Conservation (phyloP, 192 early-diverging fungal genomes). For the Backusella mclennaniae region DNA sequence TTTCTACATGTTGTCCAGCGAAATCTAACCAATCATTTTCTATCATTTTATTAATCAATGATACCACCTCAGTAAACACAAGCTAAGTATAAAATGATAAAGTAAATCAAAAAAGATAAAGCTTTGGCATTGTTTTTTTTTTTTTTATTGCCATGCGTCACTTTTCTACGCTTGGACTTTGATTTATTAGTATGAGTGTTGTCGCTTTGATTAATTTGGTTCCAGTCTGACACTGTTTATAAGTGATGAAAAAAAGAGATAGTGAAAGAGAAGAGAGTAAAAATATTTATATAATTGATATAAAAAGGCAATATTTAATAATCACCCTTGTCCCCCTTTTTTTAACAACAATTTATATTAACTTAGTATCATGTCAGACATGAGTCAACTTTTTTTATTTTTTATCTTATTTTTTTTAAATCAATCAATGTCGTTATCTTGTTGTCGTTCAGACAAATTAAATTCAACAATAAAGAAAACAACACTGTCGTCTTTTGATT, state of each 20-base stretch:
- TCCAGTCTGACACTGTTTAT: background rate
- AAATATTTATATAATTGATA: background rate
- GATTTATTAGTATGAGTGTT: background rate
- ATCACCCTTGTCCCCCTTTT: background rate
- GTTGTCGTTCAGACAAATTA: slow-evolving; percentile 24
- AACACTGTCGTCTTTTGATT: slow-evolving; percentile 53
- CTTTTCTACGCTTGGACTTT: background rate
- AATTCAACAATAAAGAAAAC: slow-evolving; percentile 76
- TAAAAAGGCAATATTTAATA: background rate
- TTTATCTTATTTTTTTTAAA: background rate
- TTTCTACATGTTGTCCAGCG: no score
- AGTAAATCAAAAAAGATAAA: background rate
- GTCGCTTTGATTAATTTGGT: background rate
- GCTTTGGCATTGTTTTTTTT: background rate
- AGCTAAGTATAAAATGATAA: slow-evolving; percentile 47
- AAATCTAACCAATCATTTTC: no score
- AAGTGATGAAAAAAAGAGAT: background rate
- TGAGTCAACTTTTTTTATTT: background rate
- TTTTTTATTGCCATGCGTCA: slow-evolving; percentile 3
- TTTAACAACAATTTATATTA: background rate
- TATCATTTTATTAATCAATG: no score
- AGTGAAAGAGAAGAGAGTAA: background rate
- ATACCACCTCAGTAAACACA: slow-evolving; percentile 55
- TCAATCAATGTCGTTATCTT: slow-evolving; percentile 17
- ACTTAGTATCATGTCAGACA: slow-evolving; percentile 35